A percentile compares a stretch with the other conserved stretches of the same genome.
These are phyloP conservation scores for Ustilago sp. DNA, from an alignment of 1,284 basidiomycete genomes.

Conservation along the genomic window DNA sequence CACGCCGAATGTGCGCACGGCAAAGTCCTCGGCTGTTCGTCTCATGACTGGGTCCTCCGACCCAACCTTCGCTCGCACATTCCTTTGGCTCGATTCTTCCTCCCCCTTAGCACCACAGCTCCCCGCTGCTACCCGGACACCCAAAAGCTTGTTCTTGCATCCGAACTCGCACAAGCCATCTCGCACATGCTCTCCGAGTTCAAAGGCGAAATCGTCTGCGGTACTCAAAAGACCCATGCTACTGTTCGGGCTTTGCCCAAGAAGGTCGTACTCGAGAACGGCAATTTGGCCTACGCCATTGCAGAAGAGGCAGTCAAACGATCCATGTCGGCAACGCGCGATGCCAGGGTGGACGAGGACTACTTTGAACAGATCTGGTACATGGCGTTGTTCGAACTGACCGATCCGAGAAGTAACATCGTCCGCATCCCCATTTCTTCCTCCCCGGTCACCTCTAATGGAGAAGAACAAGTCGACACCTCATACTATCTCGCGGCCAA, in stretches of 20 bases:
- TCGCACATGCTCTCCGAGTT: slow-evolving; percentile 54
- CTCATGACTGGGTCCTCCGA: slow-evolving; percentile 58
- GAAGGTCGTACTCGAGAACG: slow-evolving; percentile 18
- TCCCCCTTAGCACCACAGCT: slow-evolving; percentile 48
- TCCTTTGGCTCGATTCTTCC: slow-evolving; percentile 36
- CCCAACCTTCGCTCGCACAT: slow-evolving; percentile 42
- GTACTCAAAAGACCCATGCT: slow-evolving; percentile 39
- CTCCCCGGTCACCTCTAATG: slow-evolving; percentile 1
- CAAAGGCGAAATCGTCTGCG: slow-evolving; percentile 62
- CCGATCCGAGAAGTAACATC: slow-evolving; percentile 41
- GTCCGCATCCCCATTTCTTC: slow-evolving; percentile 29
- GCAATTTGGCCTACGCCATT: slow-evolving; percentile 44
- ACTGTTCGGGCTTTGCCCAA: slow-evolving; percentile 31
- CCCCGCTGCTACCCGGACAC: slow-evolving; percentile 62
- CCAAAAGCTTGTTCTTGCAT: slow-evolving; percentile 63
- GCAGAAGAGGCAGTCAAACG: slow-evolving; percentile 32
- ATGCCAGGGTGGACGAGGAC: slow-evolving; percentile 38
- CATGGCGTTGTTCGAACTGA: slow-evolving; percentile 60
- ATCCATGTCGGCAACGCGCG: slow-evolving; percentile 42
- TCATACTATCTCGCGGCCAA: slow-evolving; percentile 40
- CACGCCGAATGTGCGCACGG: slow-evolving; percentile 57
- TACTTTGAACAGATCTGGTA: slow-evolving; percentile 62
- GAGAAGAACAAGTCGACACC: slow-evolving; percentile 13
- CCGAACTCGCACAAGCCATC: slow-evolving; percentile 54
- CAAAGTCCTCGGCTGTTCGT: slow-evolving; percentile 45